Percentiles rank a stretch among this genome's conserved stretches.
Conservation (phyloP, 225 moss, liverwort and hornwort species). For the Pleurozium schreberi region DNA sequence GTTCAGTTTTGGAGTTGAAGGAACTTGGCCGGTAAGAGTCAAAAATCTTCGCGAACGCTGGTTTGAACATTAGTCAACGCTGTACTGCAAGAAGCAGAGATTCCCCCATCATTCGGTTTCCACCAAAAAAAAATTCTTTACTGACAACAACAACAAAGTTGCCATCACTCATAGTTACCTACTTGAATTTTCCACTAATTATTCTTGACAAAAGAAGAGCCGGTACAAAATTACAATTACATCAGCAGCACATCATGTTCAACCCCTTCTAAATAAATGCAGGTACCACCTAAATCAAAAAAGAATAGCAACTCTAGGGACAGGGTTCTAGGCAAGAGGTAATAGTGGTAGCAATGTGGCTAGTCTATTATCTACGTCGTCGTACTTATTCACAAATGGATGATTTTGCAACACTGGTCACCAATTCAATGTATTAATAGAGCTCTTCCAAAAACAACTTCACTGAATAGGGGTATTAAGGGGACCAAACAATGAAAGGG, state of each 20-base stretch:
- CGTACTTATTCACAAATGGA: slow-evolving; percentile 28
- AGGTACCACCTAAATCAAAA: not conserved
- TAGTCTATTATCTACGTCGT: slow-evolving; percentile 15
- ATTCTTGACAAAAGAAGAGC: slow-evolving; percentile 23
- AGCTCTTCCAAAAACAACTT: not conserved
- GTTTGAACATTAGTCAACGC: not conserved
- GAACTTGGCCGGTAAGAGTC: too few species aligned
- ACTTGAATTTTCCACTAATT: not conserved
- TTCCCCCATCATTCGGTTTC: not conserved
- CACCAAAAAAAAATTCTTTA: not conserved
- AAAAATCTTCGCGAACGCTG: too few species aligned
- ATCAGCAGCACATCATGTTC: not conserved
- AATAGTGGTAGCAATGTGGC: slow-evolving; percentile 27
- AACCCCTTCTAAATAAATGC: not conserved
- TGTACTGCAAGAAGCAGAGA: not conserved
- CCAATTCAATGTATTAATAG: not conserved
- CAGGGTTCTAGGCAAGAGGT: slow-evolving; percentile 9
- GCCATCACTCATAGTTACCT: not conserved
- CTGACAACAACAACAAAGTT: not conserved
- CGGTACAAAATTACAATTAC: not conserved
- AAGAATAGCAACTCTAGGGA: not conserved
- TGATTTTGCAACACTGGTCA: slow-evolving; percentile 21
- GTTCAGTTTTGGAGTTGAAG: too few species aligned
- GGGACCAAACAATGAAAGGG: too few species aligned
- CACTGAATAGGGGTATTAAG: too few species aligned